Percentiles rank a stretch among this genome's conserved stretches.
Evolutionary conservation across 345 rosid species (phyloP).

Genomic region (Citrus cavaleriei): DNA sequence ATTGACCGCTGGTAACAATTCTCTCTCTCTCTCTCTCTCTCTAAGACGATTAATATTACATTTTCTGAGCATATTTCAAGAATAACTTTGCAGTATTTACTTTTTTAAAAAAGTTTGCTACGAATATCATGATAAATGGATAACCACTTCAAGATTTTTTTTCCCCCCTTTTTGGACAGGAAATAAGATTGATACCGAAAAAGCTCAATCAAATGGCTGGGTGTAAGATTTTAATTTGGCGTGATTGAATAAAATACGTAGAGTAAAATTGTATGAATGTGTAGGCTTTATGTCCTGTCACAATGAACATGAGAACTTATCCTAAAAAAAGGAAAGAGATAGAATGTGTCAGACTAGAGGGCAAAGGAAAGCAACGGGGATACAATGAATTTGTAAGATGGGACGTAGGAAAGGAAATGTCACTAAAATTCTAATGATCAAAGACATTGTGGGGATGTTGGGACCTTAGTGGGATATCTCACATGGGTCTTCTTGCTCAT

Average conservation of each 20-base stretch:
- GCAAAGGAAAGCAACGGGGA: conserved; percentile 1
- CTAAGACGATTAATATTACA: too few species aligned
- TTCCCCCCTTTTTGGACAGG: not conserved
- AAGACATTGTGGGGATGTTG: conserved; percentile 53
- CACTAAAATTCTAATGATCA: conserved; percentile 24
- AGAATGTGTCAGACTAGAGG: conserved; percentile 50
- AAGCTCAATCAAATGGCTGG: not conserved
- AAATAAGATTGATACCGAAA: not conserved
- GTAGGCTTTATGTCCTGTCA: conserved; percentile 33
- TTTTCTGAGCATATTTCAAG: too few species aligned
- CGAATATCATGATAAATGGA: not conserved
- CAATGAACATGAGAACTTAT: conserved; percentile 72
- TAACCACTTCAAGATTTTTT: not conserved
- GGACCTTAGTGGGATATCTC: conserved; percentile 64
- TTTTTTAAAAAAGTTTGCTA: too few species aligned
- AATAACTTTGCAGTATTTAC: too few species aligned
- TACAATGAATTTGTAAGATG: conserved; percentile 55
- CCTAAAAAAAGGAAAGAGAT: conserved; percentile 34
- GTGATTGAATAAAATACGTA: not conserved
- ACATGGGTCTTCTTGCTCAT: conserved; percentile 41
- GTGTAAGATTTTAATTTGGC: not conserved
- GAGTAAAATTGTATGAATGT: conserved; percentile 15
- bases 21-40: not conserved
- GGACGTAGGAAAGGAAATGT: conserved; percentile 24
- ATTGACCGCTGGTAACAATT: not conserved